phyloP scores from a whole-genome alignment of 73 alveolate species.

The Effrenium voratum region DNA sequence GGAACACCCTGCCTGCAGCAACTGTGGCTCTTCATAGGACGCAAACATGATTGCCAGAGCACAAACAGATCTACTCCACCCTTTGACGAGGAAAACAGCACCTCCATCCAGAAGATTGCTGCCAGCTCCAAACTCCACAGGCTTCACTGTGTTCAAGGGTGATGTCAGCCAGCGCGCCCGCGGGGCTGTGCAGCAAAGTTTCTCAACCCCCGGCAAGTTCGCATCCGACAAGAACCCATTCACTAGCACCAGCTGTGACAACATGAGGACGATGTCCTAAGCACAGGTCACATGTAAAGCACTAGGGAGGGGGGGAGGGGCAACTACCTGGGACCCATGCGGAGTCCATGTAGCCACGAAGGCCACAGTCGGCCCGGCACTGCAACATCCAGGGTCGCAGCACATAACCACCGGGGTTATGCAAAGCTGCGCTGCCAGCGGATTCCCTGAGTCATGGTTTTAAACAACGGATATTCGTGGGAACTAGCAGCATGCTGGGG shows the following conservation, averaged over 20 bases:
- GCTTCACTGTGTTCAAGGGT: neutral
- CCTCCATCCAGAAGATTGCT: neutral
- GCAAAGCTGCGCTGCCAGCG: neutral
- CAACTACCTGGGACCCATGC: neutral
- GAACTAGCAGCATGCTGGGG: neutral
- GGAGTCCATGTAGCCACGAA: neutral
- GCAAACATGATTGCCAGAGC: neutral
- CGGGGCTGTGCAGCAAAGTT: neutral
- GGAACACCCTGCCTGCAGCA: neutral
- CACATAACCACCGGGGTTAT: neutral
- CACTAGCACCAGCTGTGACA: neutral
- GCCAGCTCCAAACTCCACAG: neutral
- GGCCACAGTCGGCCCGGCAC: neutral
- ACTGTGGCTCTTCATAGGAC: neutral
- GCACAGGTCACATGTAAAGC: neutral
- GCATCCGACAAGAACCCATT: neutral
- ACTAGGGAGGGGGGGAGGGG: too few species aligned
- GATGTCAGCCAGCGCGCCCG: neutral
- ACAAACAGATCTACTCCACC: slow-evolving; percentile 3
- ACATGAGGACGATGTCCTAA: neutral
- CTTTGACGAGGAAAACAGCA: neutral
- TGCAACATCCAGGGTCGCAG: neutral
- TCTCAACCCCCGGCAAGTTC: neutral
- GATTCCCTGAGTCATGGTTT: neutral
- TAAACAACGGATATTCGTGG: too few species aligned